These are phyloP conservation scores for Aspergillus sp. DNA, from an alignment of 2,329 filamentous ascomycete genomes.

Conservation along the genomic window DNA sequence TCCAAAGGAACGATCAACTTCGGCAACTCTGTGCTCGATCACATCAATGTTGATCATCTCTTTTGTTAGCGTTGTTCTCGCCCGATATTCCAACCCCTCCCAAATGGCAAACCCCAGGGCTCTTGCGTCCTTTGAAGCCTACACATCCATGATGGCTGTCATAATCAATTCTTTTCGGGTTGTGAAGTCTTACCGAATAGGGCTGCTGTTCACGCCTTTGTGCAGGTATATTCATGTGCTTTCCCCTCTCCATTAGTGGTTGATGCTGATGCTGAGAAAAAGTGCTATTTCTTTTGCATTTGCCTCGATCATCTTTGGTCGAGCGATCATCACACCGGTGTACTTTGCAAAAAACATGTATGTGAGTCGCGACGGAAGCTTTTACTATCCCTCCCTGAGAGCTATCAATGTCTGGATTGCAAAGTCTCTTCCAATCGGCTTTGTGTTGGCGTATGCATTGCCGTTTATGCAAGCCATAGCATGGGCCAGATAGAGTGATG, in stretches of 20 bases:
- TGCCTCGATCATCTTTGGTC: background rate
- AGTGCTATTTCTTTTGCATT: constrained; percentile 9
- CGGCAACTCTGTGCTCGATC: background rate
- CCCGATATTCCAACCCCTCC: background rate
- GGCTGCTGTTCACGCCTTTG: background rate
- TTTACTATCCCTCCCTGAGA: constrained; percentile 13
- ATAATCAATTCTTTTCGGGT: background rate
- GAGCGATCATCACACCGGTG: constrained; percentile 1
- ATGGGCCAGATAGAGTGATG: no score
- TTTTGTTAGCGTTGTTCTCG: background rate
- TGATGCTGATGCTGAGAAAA: background rate
- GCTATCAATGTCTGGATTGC: constrained; percentile 5
- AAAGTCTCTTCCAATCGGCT: constrained; percentile 1
- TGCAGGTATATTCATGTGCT: background rate
- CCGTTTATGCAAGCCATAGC: background rate
- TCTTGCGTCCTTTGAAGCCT: background rate
- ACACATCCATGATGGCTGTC: background rate
- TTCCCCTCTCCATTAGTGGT: background rate
- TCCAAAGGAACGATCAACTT: background rate
- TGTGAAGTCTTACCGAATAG: background rate
- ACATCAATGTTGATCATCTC: background rate
- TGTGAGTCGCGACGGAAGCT: constrained; percentile 1
- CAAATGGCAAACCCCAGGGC: no score
- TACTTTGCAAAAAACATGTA: constrained; percentile 11
- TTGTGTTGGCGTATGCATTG: constrained; percentile 4